Base-by-base conservation (phyloP, 1,284 basidiomycete genomes). In the Entoloma clypeatum region DNA sequence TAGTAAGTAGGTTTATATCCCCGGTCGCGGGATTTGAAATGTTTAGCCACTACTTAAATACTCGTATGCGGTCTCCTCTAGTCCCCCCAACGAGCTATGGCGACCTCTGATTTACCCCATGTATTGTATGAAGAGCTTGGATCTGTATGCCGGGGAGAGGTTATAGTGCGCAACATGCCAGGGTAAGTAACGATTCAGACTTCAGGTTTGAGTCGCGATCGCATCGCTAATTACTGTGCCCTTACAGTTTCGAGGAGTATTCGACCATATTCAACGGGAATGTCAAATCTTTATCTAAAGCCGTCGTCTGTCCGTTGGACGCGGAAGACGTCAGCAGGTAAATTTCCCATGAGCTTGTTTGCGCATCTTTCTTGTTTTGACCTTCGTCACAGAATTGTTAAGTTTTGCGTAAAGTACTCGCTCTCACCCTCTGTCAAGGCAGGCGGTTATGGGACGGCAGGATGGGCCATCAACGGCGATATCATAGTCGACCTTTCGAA, bases 371-470 rank as follows among this genome's bases (percentile, higher is more conserved):
- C 9, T 10, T 31, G 36, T 32, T 40, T 39, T 21, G 22, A 44
- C 41, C n/a, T 17, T 11, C 26, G 10, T 39, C 39, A 8, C 47
- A 88, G 86, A 49, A 69, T 78, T 44, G 61, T 92, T 44, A 52
- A 73, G 10, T 89, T 92, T 60, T 92, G 90, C 56, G 59, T 56
- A 13, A 73, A 76, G 39, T 71, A 92, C 53, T 59, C 60, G 0
- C 65, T 93, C 3, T 81, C 82, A n/a, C 75, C 83, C 4, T 91
- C 87, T n/a, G 72, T 92, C 54, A 91, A 88, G 60, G 85, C 88
- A 0, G 91, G 91, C 11, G 91, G 92, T 0, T 92, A 86, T 57
- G 91, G 89, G 5, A 92, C 87, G 3, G 88, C 84, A 7, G 91
- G 92, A 2, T 92, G 88, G 86, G 77, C 87, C 9, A 78, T 93